Evolutionary conservation across 169 alveolate genomes (phyloP).

Genomic region (Theileria equi): DNA sequence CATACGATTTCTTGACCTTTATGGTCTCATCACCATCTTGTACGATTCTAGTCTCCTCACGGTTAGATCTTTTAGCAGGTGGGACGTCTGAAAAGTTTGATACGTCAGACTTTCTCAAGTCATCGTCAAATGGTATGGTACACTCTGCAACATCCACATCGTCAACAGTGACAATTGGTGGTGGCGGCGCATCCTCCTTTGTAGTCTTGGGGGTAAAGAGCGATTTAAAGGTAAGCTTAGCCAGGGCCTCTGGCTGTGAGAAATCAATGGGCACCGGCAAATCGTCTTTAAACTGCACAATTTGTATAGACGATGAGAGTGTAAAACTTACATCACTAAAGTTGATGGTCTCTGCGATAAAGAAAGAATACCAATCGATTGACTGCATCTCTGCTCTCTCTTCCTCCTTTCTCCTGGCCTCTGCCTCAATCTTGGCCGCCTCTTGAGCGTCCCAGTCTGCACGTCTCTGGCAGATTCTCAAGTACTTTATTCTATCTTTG

Average conservation of each 20-base stretch:
- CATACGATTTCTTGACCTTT: constrained; percentile 78
- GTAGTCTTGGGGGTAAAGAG: background rate
- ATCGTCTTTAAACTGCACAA: constrained; percentile 29
- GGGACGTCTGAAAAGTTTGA: constrained; percentile 59
- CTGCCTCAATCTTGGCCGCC: constrained; percentile 81
- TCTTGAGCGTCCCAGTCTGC: constrained; percentile 80
- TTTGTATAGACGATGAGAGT: background rate
- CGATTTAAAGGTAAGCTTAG: constrained; percentile 4
- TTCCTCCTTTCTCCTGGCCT: constrained; percentile 74
- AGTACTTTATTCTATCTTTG: constrained; percentile 69
- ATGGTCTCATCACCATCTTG: constrained; percentile 81
- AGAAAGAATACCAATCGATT: constrained; percentile 89
- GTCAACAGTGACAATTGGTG: background rate
- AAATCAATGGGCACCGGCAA: constrained; percentile 53
- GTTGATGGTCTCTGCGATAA: constrained; percentile 86
- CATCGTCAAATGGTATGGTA: constrained; percentile 14
- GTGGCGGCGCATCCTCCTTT: background rate
- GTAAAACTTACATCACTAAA: constrained; percentile 51
- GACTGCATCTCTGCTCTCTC: constrained; percentile 78
- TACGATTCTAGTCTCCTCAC: constrained; percentile 40
- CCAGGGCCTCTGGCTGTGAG: constrained; percentile 46
- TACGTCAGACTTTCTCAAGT: background rate
- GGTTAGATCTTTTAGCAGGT: constrained; percentile 28
- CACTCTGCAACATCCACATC: background rate
- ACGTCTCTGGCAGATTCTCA: constrained; percentile 70